Evolutionary conservation across 345 rosid species (phyloP), one percentile per base, ranked within the genome.

Genomic region (Syzygium aqueum): DNA sequence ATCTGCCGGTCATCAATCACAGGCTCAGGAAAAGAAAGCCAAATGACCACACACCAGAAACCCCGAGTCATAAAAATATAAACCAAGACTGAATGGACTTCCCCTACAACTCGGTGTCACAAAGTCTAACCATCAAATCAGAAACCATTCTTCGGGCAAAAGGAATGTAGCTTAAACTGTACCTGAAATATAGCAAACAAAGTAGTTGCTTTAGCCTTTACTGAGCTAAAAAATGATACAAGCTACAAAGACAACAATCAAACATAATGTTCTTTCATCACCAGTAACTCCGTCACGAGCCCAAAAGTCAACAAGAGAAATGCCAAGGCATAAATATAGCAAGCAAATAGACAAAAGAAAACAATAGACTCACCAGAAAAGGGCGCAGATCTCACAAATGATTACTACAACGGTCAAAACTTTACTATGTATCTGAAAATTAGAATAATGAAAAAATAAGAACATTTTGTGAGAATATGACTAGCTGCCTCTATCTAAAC

Each of bases 121-220:
- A 97, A 30, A 94, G 90, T 15, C 98, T 94, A 85, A 97, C 67
- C 98, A 95, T 95, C 87, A 96, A 84, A 65, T 94, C 90, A 22
- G 99, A 96, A 88, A 97, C 95, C 91, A 94, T 93, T 86, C 94
- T 93, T 37, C 98, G 92, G 37, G 98, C 99, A 85, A 97, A 97
- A 51, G 99, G 99, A 59, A 97, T 93, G 53, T 95, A 97, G 87
- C 98, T 96, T 88, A 97, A 92, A 86, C 98, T 87, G 91, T 96
- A 97, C 99, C 99, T 97, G 98, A 80, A 94, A 89, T 37, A 86
- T 84, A 67, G 87, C 91, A 88, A 89, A 90, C 86, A 21, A 59
- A 53, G 67, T 59, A 57, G 22, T 37, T 73, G 49, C 82, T 73
- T 73, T 33, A 73, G 49, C 82, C 13, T 67, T 17, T 73, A 37